Evolutionary conservation across 805 yeast genomes (phyloP).

Genomic region (Suhomyces faveliae): DNA sequence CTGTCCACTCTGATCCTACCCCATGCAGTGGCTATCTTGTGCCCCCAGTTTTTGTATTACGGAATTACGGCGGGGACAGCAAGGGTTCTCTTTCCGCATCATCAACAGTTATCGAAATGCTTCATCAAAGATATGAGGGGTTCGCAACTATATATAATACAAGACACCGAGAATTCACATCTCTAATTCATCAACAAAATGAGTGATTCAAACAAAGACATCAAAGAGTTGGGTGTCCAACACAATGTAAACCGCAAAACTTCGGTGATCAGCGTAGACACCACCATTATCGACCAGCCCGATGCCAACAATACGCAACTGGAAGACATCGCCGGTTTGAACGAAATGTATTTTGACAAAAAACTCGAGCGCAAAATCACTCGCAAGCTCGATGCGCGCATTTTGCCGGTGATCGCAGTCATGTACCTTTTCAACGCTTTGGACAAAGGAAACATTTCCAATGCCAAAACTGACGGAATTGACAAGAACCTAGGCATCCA

Average conservation of each 20-base stretch:
- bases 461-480: constrained; percentile 49
- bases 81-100: background rate
- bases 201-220: constrained; percentile 3
- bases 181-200: background rate
- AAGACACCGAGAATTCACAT: background rate
- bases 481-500: constrained; percentile 40
- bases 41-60: background rate
- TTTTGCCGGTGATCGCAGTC: constrained; percentile 44
- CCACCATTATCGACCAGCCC: background rate
- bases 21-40: background rate
- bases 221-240: constrained; percentile 7
- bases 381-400: constrained; percentile 43
- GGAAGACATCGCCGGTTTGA: constrained; percentile 16
- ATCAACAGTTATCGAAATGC: background rate
- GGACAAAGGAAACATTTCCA: constrained; percentile 49
- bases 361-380: constrained; percentile 29
- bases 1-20: background rate
- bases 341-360: constrained; percentile 14
- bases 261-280: constrained; percentile 6
- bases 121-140: background rate
- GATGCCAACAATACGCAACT: constrained; percentile 3
- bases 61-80: background rate
- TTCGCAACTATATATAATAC: background rate
- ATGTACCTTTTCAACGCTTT: constrained; percentile 49
- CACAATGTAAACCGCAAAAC: constrained; percentile 7